These are phyloP conservation scores for Rubroshorea leprosula DNA, from an alignment of 345 rosid species.

Conservation along the genomic window DNA sequence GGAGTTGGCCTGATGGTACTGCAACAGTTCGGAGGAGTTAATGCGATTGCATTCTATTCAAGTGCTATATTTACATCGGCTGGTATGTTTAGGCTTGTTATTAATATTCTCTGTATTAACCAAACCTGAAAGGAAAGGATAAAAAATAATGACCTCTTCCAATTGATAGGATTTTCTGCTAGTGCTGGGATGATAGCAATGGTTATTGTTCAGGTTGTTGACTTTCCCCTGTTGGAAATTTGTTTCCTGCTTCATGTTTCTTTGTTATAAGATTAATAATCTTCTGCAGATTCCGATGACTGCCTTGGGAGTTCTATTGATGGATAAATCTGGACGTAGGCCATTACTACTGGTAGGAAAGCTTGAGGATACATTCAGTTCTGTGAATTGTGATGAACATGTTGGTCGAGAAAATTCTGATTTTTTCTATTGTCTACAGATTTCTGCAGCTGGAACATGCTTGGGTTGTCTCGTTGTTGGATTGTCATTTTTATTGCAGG, in stretches of 20 bases:
- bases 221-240: neutral
- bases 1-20: conserved; percentile 73
- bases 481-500: conserved; percentile 55
- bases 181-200: conserved; percentile 59
- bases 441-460: conserved; percentile 83
- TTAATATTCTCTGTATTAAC: neutral
- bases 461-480: conserved; percentile 62
- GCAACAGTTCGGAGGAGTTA: conserved; percentile 80
- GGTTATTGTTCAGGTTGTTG: conserved; percentile 70
- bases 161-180: conserved; percentile 59
- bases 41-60: conserved; percentile 46
- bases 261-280: neutral
- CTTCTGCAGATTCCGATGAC: conserved; percentile 66
- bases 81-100: conserved; percentile 24
- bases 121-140: neutral
- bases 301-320: conserved; percentile 50
- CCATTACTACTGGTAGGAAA: conserved; percentile 62
- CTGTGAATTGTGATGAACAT: neutral
- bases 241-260: conserved; percentile 2
- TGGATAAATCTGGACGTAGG: conserved; percentile 74
- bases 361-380: neutral
- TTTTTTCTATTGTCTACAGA: conserved; percentile 29
- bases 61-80: conserved; percentile 46
- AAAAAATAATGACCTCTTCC: neutral
- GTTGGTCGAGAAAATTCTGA: neutral